phyloP scores from a whole-genome alignment of 306 rosid genomes.

The Canavalia gladiata region DNA sequence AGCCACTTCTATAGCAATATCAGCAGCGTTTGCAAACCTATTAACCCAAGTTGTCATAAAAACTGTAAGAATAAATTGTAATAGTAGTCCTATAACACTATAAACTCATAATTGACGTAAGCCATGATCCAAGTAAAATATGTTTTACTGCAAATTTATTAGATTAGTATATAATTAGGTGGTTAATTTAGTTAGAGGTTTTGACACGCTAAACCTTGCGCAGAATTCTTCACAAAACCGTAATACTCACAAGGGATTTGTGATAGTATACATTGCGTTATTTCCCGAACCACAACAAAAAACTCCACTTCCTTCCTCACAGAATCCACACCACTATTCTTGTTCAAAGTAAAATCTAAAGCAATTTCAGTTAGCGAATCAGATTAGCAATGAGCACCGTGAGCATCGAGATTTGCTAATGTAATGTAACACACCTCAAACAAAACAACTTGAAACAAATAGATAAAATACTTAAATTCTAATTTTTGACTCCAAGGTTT shows the following conservation, averaged over 20 bases:
- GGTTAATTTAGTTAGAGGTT: conserved; percentile 73
- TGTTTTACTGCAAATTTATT: too few relatives aligned
- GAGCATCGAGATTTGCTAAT: conserved; percentile 65
- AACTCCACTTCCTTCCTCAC: conserved; percentile 89
- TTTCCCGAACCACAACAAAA: conserved; percentile 79
- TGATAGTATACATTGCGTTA: conserved; percentile 83
- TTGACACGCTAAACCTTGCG: conserved; percentile 74
- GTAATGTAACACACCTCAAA: conserved; percentile 6
- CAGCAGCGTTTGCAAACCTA: conserved; percentile 93
- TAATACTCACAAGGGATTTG: conserved; percentile 82
- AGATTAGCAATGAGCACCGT: conserved; percentile 39
- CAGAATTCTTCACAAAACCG: conserved; percentile 89
- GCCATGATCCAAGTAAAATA: too few relatives aligned
- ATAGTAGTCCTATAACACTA: too few relatives aligned
- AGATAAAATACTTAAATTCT: conserved; percentile 64
- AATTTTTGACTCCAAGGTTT: conserved; percentile 57
- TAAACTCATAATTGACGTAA: too few relatives aligned
- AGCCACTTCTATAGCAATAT: conserved; percentile 79
- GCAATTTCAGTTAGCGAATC: too few relatives aligned
- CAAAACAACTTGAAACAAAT: conserved; percentile 42
- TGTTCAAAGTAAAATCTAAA: too few relatives aligned
- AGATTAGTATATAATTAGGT: not conserved
- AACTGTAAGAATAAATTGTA: conserved; percentile 24
- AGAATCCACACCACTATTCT: conserved; percentile 92
- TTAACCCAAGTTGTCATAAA: conserved; percentile 85